Conservation (phyloP, 768 basidiomycete genomes). For the Cytidiella melzeri region DNA sequence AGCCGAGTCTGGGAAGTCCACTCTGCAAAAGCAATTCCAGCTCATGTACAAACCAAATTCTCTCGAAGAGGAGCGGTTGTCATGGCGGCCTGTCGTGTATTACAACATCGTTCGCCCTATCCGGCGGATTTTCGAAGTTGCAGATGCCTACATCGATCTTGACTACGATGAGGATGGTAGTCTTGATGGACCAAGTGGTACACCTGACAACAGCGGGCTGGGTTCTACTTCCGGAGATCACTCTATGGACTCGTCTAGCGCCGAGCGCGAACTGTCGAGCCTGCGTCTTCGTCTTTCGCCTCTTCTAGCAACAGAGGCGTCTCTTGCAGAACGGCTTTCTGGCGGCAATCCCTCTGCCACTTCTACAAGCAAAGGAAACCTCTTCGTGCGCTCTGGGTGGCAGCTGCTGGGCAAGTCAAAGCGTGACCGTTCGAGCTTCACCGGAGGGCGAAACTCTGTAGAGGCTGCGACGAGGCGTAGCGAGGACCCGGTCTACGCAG, state of each 20-base stretch:
- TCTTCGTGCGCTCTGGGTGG: conserved; percentile 80
- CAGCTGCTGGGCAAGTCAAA: conserved; percentile 43
- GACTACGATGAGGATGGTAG: conserved; percentile 47
- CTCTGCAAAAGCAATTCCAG: conserved; percentile 81
- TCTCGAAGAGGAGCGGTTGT: conserved; percentile 63
- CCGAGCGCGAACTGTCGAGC: conserved; percentile 18
- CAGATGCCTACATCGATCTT: conserved; percentile 29
- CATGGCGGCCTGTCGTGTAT: conserved; percentile 77
- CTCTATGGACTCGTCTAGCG: conserved; percentile 7
- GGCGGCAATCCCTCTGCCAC: conserved; percentile 69
- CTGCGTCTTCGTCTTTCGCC: conserved; percentile 56
- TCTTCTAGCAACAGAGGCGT: conserved; percentile 53
- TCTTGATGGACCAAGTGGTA: conserved; percentile 27
- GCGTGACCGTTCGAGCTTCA: conserved; percentile 19
- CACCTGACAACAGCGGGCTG: conserved; percentile 4
- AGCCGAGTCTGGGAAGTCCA: conserved; percentile 77
- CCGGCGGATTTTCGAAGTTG: conserved; percentile 30
- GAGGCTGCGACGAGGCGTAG: conserved; percentile 22
- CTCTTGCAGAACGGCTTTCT: conserved; percentile 66
- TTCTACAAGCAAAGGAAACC: conserved; percentile 54
- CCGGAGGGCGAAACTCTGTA: conserved; percentile 21
- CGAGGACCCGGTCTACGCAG: conserved; percentile 9
- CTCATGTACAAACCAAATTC: conserved; percentile 67
- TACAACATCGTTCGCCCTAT: conserved; percentile 57
- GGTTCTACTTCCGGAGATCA: background rate